These are phyloP conservation scores for Gastrolobium bilobum DNA, from an alignment of 306 rosid genomes.

Conservation along the genomic window DNA sequence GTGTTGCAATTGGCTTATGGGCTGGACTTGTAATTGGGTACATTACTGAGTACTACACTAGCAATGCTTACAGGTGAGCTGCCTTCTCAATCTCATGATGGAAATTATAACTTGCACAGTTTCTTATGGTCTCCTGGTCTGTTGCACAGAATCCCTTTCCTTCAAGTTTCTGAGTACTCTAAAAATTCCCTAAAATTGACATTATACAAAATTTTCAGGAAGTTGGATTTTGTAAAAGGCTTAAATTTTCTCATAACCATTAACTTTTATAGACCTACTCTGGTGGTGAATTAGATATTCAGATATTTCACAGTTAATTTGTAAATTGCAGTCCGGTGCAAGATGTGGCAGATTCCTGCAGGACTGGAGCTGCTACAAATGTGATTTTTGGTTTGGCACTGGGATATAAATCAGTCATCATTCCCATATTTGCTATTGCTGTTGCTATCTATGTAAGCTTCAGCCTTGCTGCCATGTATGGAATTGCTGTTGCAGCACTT, in stretches of 20 bases:
- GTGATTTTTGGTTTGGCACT: conserved; percentile 78
- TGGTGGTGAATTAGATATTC: not conserved
- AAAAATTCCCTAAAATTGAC: conserved; percentile 5
- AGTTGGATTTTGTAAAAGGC: not conserved
- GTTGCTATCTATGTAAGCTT: conserved; percentile 78
- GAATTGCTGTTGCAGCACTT: conserved; percentile 76
- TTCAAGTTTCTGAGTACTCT: not conserved
- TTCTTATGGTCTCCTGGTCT: conserved; percentile 22
- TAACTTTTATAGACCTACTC: not conserved
- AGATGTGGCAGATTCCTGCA: conserved; percentile 87
- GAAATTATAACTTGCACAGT: not conserved
- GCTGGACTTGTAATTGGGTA: conserved; percentile 87
- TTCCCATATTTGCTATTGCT: conserved; percentile 76
- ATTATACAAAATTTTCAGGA: not conserved
- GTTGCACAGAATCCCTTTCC: not conserved
- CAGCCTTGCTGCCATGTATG: conserved; percentile 80
- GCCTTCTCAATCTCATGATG: not conserved
- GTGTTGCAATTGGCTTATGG: conserved; percentile 78
- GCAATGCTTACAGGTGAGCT: conserved; percentile 78
- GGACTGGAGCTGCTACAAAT: conserved; percentile 79
- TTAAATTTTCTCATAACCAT: not conserved
- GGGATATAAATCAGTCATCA: conserved; percentile 76
- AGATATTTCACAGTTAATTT: conserved; percentile 31
- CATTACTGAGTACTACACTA: conserved; percentile 73
- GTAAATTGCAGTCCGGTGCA: conserved; percentile 71